phyloP scores from a whole-genome alignment of 2,329 filamentous ascomycete genomes.

The Aschersonia sp. region DNA sequence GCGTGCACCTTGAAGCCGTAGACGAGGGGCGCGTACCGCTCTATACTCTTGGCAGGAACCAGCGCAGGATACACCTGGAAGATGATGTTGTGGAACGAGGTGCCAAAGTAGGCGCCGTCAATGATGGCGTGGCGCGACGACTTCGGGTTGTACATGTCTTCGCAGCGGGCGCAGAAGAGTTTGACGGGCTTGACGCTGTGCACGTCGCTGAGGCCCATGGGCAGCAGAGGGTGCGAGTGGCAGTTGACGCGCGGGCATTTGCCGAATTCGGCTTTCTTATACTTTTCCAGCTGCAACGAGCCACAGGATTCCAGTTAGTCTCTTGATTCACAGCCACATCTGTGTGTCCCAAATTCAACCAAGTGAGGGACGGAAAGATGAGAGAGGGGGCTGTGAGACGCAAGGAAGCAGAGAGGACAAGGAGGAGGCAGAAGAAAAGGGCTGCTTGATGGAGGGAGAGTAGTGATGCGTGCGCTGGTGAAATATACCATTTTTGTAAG shows the following conservation, averaged over 20 bases:
- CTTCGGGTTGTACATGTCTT: constrained; percentile 98
- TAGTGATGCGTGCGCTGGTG: background rate
- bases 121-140: constrained; percentile 90
- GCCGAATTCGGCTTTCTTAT: constrained; percentile 95
- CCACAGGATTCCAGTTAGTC: background rate
- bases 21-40: constrained; percentile 77
- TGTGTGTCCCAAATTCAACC: too few species aligned
- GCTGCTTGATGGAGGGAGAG: background rate
- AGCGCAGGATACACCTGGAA: constrained; percentile 95
- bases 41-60: constrained; percentile 70
- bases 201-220: constrained; percentile 85
- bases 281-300: constrained; percentile 74
- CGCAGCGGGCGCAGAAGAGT: constrained; percentile 92
- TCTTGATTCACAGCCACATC: too few species aligned
- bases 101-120: constrained; percentile 95
- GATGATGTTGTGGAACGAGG: constrained; percentile 96
- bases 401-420: background rate
- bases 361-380: too few species aligned
- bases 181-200: constrained; percentile 83
- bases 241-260: constrained; percentile 97
- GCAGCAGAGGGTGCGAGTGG: constrained; percentile 80
- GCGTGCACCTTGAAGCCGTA: constrained; percentile 96
- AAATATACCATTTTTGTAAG: constrained; percentile 80
- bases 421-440: background rate
- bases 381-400: background rate